Conservation (phyloP, 108 stramenopile species). For the Fragilariopsis cylindrus region DNA sequence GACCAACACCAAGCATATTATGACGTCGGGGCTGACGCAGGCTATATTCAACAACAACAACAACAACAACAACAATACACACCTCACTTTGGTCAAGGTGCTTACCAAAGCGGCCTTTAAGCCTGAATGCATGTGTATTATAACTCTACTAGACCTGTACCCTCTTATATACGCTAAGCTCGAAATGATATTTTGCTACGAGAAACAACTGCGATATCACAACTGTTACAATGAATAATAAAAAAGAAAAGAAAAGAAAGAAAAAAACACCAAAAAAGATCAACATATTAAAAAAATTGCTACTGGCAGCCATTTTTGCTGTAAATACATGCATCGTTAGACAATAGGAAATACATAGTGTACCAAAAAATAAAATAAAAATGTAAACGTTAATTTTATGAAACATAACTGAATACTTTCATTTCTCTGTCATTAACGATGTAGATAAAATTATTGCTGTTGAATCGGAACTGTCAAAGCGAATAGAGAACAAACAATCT, state of each 20-base stretch:
- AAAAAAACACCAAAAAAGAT: not conserved
- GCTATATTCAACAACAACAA: constrained; percentile 30
- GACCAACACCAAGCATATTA: constrained; percentile 41
- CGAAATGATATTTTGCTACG: constrained; percentile 1
- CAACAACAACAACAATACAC: constrained; percentile 14
- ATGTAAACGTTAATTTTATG: not conserved
- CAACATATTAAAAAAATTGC: constrained; percentile 23
- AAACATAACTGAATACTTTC: not conserved
- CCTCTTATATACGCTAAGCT: constrained; percentile 2
- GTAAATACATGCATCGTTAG: constrained; percentile 30
- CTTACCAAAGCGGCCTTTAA: constrained; percentile 36
- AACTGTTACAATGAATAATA: constrained; percentile 8
- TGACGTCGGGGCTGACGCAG: constrained; percentile 28
- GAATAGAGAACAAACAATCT: too few species aligned
- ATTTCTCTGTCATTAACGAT: too few species aligned
- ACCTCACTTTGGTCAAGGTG: constrained; percentile 36
- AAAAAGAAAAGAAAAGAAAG: not conserved
- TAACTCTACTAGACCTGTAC: constrained; percentile 10
- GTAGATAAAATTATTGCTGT: too few species aligned
- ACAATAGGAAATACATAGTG: constrained; percentile 29
- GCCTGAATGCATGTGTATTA: constrained; percentile 10
- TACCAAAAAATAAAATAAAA: constrained; percentile 31
- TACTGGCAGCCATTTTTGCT: not conserved
- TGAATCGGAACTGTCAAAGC: too few species aligned
- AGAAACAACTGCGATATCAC: not conserved